phyloP scores from a whole-genome alignment of 2,329 filamentous ascomycete species.

The Verticillium klebahnii region DNA sequence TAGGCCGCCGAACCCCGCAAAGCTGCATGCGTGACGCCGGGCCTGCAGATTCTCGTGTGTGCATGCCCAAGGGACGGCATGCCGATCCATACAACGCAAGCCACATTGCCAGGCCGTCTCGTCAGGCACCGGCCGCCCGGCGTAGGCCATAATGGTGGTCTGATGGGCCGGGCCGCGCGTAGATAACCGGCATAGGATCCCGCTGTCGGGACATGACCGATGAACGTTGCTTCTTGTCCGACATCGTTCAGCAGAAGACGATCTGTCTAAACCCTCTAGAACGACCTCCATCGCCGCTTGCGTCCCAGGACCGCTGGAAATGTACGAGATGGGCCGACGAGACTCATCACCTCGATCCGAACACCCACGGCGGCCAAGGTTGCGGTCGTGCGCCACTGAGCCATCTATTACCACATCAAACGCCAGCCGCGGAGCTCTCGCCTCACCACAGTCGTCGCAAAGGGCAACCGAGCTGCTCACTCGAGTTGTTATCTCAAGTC shows the following conservation, averaged over 20 bases:
- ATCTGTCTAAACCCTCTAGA: too few relatives aligned
- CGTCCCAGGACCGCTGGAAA: neutral
- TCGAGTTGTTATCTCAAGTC: slow-evolving; percentile 44
- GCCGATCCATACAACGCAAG: slow-evolving; percentile 14
- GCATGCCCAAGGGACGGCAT: slow-evolving; percentile 11
- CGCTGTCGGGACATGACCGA: neutral
- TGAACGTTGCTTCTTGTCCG: too few relatives aligned
- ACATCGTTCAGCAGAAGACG: too few relatives aligned
- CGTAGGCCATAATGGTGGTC: neutral
- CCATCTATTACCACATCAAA: slow-evolving; percentile 54
- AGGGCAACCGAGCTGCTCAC: slow-evolving; percentile 51
- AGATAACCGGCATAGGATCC: neutral
- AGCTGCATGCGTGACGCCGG: slow-evolving; percentile 13
- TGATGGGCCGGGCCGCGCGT: neutral
- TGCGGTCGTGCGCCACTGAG: slow-evolving; percentile 52
- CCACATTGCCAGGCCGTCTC: slow-evolving; percentile 14
- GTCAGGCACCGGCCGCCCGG: slow-evolving; percentile 14
- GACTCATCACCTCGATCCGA: slow-evolving; percentile 35
- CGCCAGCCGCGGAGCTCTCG: slow-evolving; percentile 45
- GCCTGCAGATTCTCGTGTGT: slow-evolving; percentile 11
- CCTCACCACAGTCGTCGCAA: slow-evolving; percentile 41
- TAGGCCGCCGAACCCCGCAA: slow-evolving; percentile 5
- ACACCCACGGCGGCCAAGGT: slow-evolving; percentile 42
- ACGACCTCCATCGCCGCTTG: neutral
- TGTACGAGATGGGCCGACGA: slow-evolving; percentile 14